These are phyloP conservation scores for Phytopythium delawarense DNA, from an alignment of 352 stramenopile species.

Conservation along the genomic window DNA sequence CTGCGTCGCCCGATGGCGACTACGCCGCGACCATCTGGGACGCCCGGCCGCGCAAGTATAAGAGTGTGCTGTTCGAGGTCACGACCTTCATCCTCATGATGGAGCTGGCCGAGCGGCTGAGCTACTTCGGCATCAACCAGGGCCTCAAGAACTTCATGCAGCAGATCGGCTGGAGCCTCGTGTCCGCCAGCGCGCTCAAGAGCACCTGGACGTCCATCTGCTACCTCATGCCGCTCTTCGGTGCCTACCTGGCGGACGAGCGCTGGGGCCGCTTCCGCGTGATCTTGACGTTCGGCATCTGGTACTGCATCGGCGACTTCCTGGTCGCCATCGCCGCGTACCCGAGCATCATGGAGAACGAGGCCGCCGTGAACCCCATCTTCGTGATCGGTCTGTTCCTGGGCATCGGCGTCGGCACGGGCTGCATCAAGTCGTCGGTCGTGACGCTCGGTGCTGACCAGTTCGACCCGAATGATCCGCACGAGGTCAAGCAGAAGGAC, in stretches of 20 bases:
- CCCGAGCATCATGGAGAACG: constrained; percentile 40
- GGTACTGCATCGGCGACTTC: constrained; percentile 61
- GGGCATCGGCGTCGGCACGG: constrained; percentile 36
- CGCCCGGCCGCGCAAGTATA: constrained; percentile 37
- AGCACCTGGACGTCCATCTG: constrained; percentile 56
- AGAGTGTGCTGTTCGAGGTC: constrained; percentile 55
- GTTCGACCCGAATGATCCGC: constrained; percentile 40
- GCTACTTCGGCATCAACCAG: constrained; percentile 57
- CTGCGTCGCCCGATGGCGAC: constrained; percentile 9
- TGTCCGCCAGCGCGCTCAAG: constrained; percentile 49
- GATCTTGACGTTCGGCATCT: constrained; percentile 54
- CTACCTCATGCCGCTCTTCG: constrained; percentile 49
- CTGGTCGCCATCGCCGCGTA: constrained; percentile 52
- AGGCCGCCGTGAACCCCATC: constrained; percentile 36
- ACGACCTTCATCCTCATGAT: constrained; percentile 56
- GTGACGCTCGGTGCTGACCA: constrained; percentile 56
- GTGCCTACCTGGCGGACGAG: constrained; percentile 54
- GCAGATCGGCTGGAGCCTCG: constrained; percentile 42
- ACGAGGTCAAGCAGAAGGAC: constrained; percentile 42
- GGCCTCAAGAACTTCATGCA: constrained; percentile 58
- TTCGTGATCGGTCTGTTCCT: constrained; percentile 57
- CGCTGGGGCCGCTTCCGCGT: constrained; percentile 56
- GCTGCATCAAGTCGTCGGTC: constrained; percentile 54
- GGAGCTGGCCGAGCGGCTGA: constrained; percentile 59
- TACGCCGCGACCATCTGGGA: constrained; percentile 32